Conservation (phyloP, 2,329 filamentous ascomycete genomes). For the Colletotrichum caudatum region DNA sequence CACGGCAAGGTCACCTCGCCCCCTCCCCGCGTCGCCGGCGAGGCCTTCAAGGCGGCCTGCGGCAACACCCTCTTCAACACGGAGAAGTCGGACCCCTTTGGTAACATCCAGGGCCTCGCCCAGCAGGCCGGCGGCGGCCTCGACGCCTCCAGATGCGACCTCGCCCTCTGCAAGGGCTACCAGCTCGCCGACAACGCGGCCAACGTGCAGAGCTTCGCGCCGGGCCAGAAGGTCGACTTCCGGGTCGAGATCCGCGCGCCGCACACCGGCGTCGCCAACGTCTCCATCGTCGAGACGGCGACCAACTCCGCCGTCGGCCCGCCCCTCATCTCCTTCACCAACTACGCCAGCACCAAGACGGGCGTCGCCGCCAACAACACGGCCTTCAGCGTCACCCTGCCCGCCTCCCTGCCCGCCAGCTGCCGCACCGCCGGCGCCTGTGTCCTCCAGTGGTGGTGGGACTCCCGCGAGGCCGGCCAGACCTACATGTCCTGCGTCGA, state of each 20-base stretch:
- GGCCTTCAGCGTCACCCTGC: constrained; percentile 68
- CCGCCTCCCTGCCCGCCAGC: constrained; percentile 56
- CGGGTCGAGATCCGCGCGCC: constrained; percentile 55
- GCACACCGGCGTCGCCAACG: constrained; percentile 55
- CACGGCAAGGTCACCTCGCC: constrained; percentile 44
- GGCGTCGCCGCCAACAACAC: constrained; percentile 45
- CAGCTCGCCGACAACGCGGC: constrained; percentile 49
- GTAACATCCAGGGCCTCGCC: constrained; percentile 54
- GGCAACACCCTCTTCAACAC: constrained; percentile 44
- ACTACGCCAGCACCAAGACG: constrained; percentile 46
- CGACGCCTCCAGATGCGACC: constrained; percentile 48
- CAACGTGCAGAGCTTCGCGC: constrained; percentile 45
- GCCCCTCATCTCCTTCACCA: constrained; percentile 60
- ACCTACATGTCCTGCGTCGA: constrained; percentile 74
- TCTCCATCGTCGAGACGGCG: constrained; percentile 61
- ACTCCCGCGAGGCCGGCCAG: constrained; percentile 67
- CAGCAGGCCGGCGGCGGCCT: constrained; percentile 48
- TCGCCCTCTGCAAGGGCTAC: constrained; percentile 53
- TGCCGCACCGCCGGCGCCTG: constrained; percentile 63
- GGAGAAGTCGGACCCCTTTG: constrained; percentile 47
- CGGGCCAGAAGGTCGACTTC: constrained; percentile 54
- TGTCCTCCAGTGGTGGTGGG: constrained; percentile 73
- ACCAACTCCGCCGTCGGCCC: constrained; percentile 62
- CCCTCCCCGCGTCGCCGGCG: constrained; percentile 41
- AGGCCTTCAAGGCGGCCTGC: constrained; percentile 45